phyloP scores from a whole-genome alignment of 2,329 filamentous ascomycete species.

The Dendrostoma leiphaemia region DNA sequence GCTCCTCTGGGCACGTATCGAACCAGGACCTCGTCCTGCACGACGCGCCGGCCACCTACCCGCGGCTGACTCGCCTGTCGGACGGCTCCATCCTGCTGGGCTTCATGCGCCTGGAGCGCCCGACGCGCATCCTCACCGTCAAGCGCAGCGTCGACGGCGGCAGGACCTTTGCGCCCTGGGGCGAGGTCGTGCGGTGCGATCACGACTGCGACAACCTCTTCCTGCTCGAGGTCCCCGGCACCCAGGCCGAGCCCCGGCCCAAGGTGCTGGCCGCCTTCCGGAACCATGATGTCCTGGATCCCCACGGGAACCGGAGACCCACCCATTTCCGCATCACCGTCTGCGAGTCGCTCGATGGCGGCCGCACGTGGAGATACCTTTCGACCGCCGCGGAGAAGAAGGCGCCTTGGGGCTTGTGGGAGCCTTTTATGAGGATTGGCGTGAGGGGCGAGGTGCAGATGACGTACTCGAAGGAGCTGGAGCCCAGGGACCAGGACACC shows the following conservation, averaged over 20 bases:
- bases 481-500: slow-evolving; percentile 44
- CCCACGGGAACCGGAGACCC: neutral
- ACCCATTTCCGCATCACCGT: slow-evolving; percentile 46
- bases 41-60: slow-evolving; percentile 40
- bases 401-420: slow-evolving; percentile 39
- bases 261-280: slow-evolving; percentile 45
- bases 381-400: slow-evolving; percentile 41
- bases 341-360: slow-evolving; percentile 43
- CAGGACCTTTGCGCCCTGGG: slow-evolving; percentile 36
- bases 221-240: slow-evolving; percentile 37
- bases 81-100: slow-evolving; percentile 44
- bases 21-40: slow-evolving; percentile 28
- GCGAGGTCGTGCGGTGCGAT: slow-evolving; percentile 40
- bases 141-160: slow-evolving; percentile 43
- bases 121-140: slow-evolving; percentile 38
- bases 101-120: slow-evolving; percentile 39
- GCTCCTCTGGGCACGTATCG: neutral
- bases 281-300: slow-evolving; percentile 29
- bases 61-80: slow-evolving; percentile 41
- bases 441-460: slow-evolving; percentile 35
- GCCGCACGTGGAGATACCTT: slow-evolving; percentile 39
- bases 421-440: slow-evolving; percentile 43
- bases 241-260: slow-evolving; percentile 15
- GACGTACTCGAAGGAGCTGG: slow-evolving; percentile 45
- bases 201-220: slow-evolving; percentile 48